Evolutionary conservation across 352 stramenopile genomes (phyloP), one percentile per base, ranked within the genome.

Genomic region (Globisporangium perplexum): DNA sequence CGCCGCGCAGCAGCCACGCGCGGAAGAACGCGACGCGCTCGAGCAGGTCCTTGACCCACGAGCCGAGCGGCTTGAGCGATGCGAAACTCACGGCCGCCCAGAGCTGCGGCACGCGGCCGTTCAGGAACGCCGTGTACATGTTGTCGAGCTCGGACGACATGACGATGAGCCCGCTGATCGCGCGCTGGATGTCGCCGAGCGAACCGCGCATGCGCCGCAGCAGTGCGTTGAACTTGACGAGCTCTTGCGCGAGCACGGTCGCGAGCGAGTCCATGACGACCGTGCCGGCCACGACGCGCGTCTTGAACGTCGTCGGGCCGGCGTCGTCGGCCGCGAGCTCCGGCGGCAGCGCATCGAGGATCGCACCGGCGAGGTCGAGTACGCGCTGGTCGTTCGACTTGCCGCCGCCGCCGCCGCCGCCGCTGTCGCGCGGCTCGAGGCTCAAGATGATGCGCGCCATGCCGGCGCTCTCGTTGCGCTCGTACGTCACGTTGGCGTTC

Each of bases 71-170:
- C 60, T 98, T 98, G 18, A 98, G 76, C 15, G 87, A 97, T 12
- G 91, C 88, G 68, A 98, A 98, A 30, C 86, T 88, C 51, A 97
- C 87, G 7, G 68, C 67, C 11, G 64, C 65, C 94, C 94, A 98
- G 26, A 97, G 71, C 35, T 74, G 73, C 10, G 94, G 94, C 7
- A 98, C 79, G 31, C 81, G 69, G 47, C 96, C 95, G 54, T 97
- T 96, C 24, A 98, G 62, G 30, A 98, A 97, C 4, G 86, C 77
- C 44, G 69, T 95, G 74, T 98, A 98, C 93, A 98, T 98, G 58
- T 95, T 92, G 63, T 98, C 94, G n/a, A 98, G 65, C 35, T 98
- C 94, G 8, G 83, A 91, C 18, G 83, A 96, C 93, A 98, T 98
- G 58, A 98, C 88, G 57, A 97, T 95, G 31, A 89, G 63, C 1